Conservation (phyloP, 441 rosid genomes). For the Aleurites moluccanus region DNA sequence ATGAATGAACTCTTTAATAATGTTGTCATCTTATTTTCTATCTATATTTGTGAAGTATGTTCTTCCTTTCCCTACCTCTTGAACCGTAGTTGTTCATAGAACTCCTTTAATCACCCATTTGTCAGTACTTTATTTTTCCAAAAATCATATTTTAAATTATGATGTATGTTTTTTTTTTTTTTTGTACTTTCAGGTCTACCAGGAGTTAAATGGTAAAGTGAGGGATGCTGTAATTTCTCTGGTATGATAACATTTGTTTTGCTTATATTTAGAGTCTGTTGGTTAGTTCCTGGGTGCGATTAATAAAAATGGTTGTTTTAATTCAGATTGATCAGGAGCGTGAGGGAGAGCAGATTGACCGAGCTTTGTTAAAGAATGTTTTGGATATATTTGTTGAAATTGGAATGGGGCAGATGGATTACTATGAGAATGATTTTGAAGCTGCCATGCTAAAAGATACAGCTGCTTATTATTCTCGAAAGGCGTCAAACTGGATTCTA, state of each 20-base stretch:
- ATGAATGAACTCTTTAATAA: neutral
- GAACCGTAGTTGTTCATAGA: neutral
- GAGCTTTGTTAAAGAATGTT: slow-evolving; percentile 81
- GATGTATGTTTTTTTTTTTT: neutral
- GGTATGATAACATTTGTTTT: slow-evolving; percentile 45
- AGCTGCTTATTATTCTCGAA: slow-evolving; percentile 80
- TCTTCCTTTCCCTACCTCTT: neutral
- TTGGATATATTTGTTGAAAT: slow-evolving; percentile 87
- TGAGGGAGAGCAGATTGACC: slow-evolving; percentile 92
- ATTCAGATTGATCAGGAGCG: slow-evolving; percentile 89
- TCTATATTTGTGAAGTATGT: neutral
- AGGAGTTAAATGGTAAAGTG: slow-evolving; percentile 63
- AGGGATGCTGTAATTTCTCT: slow-evolving; percentile 82
- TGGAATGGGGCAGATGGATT: slow-evolving; percentile 88
- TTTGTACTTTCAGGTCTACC: slow-evolving; percentile 60
- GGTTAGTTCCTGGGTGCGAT: neutral
- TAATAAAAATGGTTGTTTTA: neutral
- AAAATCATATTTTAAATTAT: slow-evolving; percentile 6
- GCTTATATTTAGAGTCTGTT: neutral
- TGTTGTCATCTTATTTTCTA: neutral
- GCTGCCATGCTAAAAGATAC: slow-evolving; percentile 75
- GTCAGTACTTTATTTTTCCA: neutral
- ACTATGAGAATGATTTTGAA: slow-evolving; percentile 83
- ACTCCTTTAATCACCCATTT: neutral
- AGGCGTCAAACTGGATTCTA: slow-evolving; percentile 87